Evolutionary conservation across 345 rosid genomes (phyloP), one percentile per base, ranked within the genome.

Genomic region (Gossypium turneri): DNA sequence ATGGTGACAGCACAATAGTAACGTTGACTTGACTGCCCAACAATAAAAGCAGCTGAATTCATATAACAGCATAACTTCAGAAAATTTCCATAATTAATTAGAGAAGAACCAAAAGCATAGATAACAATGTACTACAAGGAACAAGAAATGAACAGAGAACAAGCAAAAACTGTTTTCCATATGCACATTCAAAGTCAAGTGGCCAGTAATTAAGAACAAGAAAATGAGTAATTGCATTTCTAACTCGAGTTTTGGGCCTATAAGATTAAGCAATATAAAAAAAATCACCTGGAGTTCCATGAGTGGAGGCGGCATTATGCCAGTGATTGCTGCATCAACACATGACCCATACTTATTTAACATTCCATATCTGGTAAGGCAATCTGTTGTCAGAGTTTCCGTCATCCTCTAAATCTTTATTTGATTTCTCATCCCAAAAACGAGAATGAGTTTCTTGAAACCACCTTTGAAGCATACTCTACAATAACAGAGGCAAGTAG

Each of bases 1-100:
- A 91, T 85, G 59, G 96, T 87, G 81, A 95, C 85, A 60, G 96
- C 97, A 86, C 94, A 84, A 82, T 86, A 95, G 87, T 91, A 93
- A 69, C 88, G 92, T 76, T 95, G 94, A 87, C 91, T 91, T 81
- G 99, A 95, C 99, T 93, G 98, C 81, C 94, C 91, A 91, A 93
- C 90, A 91, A 91, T 83, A 91, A 92, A 91, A 90, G 89, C 89
- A 91, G 93, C 91, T 84, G 89, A 86, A 85, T 83, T 94, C 90
- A 87, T 85, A 85, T 83, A 84, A 81, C 89, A 70, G 87, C 84
- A 80, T 80, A 70, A 20, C 75, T 86, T 81, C 79, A 81, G 87
- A 82, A 77, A 80, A 73, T 38, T 81, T 77, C 75, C 81, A 78
- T 56, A 62, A 63, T 50, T 70, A 74, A 73, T 72, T 19, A 61